A percentile compares a stretch with the other conserved stretches of the same genome.
These are phyloP conservation scores for Byssoonygena ceratinophila DNA, from an alignment of 2,329 filamentous ascomycete genomes.

Conservation along the genomic window DNA sequence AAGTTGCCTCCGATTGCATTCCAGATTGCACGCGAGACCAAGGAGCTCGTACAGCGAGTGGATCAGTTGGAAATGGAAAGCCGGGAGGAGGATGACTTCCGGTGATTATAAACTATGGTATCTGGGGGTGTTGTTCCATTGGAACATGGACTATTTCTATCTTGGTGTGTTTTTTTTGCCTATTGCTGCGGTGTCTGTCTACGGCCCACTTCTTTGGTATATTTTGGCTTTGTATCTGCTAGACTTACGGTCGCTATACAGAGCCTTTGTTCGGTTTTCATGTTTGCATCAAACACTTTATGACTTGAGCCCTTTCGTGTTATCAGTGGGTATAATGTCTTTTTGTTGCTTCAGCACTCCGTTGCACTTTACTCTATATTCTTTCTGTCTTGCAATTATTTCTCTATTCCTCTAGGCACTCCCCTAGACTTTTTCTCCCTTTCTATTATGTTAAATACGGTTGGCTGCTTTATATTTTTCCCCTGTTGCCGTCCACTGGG, in stretches of 20 bases:
- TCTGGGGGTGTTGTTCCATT: neutral
- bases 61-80: constrained; percentile 31
- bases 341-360: neutral
- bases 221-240: neutral
- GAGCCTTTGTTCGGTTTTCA: neutral
- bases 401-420: neutral
- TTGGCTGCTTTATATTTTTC: too few species aligned
- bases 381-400: neutral
- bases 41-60: constrained; percentile 53
- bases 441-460: neutral
- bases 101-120: constrained; percentile 17
- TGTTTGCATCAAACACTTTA: neutral
- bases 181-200: neutral
- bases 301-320: neutral
- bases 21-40: constrained; percentile 70
- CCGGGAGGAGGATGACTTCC: constrained; percentile 34
- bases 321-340: neutral
- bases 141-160: too few species aligned
- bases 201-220: neutral
- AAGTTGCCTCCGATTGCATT: constrained; percentile 75
- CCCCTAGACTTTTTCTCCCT: neutral
- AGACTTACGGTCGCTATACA: neutral
- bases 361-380: neutral
- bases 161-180: neutral
- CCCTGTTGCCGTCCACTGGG: too few species aligned